Evolutionary conservation across 2,329 filamentous ascomycete species (phyloP).

Genomic region (Fusarium brachygibbosum): DNA sequence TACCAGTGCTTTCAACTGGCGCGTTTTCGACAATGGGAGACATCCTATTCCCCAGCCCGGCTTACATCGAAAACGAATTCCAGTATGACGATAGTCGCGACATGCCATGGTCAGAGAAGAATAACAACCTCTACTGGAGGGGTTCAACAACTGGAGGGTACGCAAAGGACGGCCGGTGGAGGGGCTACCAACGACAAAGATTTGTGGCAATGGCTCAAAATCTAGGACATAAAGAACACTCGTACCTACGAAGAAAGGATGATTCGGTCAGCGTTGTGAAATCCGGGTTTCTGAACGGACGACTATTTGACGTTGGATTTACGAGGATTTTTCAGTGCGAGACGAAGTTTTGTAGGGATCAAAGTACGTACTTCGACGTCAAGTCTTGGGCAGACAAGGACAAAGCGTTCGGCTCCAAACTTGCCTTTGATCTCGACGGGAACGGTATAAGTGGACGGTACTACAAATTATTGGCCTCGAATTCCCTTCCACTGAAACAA

Average conservation of each 20-base stretch:
- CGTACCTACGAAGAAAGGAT: constrained; percentile 51
- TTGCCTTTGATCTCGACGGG: constrained; percentile 68
- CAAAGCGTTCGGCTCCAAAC: constrained; percentile 55
- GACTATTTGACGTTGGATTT: constrained; percentile 61
- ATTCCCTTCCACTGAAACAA: constrained; percentile 64
- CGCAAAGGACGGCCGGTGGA: constrained; percentile 55
- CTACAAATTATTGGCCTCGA: constrained; percentile 64
- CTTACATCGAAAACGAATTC: constrained; percentile 61
- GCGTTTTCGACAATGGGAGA: constrained; percentile 63
- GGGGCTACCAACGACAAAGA: constrained; percentile 62
- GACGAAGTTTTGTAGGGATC: constrained; percentile 53
- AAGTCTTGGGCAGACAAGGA: constrained; percentile 53
- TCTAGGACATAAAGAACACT: constrained; percentile 42
- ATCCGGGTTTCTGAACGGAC: constrained; percentile 54
- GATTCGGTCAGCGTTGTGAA: constrained; percentile 34
- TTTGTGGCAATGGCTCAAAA: constrained; percentile 57
- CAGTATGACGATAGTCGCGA: constrained; percentile 59
- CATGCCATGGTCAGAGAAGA: constrained; percentile 63
- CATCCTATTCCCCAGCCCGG: constrained; percentile 65
- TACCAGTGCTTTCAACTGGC: constrained; percentile 63
- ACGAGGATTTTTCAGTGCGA: constrained; percentile 62
- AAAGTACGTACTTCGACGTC: constrained; percentile 51
- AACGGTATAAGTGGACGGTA: constrained; percentile 69
- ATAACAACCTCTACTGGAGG: constrained; percentile 68
- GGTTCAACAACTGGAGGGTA: constrained; percentile 68